Conservation (phyloP, 805 yeast genomes). For the Lipomyces kockii region DNA sequence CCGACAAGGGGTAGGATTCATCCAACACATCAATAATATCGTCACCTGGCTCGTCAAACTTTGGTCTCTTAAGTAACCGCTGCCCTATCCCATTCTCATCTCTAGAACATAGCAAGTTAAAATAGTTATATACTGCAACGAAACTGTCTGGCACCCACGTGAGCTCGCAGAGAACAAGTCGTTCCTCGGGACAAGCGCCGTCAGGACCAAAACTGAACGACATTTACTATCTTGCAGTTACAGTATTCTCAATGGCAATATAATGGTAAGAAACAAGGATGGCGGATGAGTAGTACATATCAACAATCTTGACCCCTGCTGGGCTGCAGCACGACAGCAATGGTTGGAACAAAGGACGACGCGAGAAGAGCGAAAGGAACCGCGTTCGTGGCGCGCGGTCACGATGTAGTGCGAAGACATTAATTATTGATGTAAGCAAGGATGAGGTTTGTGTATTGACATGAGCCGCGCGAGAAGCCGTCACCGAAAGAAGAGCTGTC, state of each 20-base stretch:
- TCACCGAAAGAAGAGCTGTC: background rate
- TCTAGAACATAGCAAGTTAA: background rate
- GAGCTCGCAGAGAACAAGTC: background rate
- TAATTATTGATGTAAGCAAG: background rate
- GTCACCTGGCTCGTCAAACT: background rate
- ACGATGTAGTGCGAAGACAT: background rate
- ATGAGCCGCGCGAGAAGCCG: background rate
- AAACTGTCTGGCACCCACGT: background rate
- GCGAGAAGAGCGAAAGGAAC: background rate
- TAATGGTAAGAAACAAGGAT: background rate
- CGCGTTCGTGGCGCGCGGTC: conserved; percentile 1
- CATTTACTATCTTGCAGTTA: background rate
- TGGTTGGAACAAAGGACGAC: background rate
- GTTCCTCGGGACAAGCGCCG: background rate
- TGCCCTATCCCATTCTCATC: background rate
- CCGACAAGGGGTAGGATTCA: background rate
- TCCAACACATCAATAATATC: background rate
- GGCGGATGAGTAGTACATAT: background rate
- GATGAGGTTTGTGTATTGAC: background rate
- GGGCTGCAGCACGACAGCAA: background rate
- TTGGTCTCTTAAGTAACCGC: background rate
- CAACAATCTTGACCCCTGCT: background rate
- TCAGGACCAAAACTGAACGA: background rate
- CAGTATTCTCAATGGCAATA: background rate
- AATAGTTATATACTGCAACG: background rate